Conservation (phyloP, 305 asterid species). For the Fraxinus paxiana region DNA sequence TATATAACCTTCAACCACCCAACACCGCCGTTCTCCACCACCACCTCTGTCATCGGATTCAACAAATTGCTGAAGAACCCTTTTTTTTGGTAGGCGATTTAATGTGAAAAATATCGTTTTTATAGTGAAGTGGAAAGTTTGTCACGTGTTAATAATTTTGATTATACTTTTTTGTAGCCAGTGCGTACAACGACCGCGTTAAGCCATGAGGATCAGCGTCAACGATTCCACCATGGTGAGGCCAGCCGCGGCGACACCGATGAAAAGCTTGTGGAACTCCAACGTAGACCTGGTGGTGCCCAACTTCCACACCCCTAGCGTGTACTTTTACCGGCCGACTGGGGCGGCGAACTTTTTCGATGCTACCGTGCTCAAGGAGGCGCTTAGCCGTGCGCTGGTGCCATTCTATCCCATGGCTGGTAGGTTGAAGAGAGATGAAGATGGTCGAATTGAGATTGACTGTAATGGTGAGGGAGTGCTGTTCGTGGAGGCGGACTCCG, state of each 20-base stretch:
- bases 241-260: constrained; percentile 44
- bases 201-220: constrained; percentile 38
- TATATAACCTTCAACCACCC: not conserved
- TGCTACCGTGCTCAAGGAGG: constrained; percentile 52
- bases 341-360: constrained; percentile 55
- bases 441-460: constrained; percentile 69
- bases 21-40: not conserved
- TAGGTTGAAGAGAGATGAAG: constrained; percentile 63
- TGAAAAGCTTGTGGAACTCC: constrained; percentile 50
- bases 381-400: constrained; percentile 59
- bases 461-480: constrained; percentile 78
- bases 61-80: no score
- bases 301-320: constrained; percentile 79
- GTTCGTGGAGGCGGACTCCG: constrained; percentile 67
- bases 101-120: not conserved
- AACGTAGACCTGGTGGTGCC: constrained; percentile 80
- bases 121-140: not conserved
- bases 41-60: not conserved
- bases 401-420: constrained; percentile 86
- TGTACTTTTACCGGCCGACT: constrained; percentile 61
- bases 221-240: constrained; percentile 41
- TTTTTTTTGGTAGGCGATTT: no score
- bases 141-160: not conserved
- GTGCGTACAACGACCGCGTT: not conserved
- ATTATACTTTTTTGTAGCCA: not conserved